These are phyloP conservation scores for Passiflora organensis DNA, from an alignment of 345 rosid genomes.

Conservation along the genomic window DNA sequence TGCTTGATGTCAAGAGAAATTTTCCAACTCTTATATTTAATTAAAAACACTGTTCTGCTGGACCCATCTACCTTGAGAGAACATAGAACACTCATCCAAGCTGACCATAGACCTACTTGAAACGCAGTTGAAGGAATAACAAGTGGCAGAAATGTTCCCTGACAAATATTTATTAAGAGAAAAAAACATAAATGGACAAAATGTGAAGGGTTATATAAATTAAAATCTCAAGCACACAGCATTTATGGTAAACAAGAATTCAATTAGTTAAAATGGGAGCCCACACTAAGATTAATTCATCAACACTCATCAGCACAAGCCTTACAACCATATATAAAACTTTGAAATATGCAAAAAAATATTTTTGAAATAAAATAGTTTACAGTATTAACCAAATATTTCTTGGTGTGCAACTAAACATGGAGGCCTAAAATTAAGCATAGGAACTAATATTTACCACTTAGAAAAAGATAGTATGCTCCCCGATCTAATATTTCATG, in stretches of 20 bases:
- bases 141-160: conserved; percentile 91
- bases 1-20: conserved; percentile 2
- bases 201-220: neutral
- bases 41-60: conserved; percentile 9
- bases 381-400: neutral
- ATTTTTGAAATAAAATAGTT: too few species aligned
- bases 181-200: conserved; percentile 5
- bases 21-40: conserved; percentile 8
- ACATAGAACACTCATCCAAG: conserved; percentile 79
- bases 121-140: conserved; percentile 78
- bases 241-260: conserved; percentile 2
- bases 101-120: conserved; percentile 83
- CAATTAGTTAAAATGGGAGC: neutral
- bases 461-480: neutral
- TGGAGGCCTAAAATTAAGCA: neutral
- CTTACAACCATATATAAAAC: too few species aligned
- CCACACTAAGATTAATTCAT: too few species aligned
- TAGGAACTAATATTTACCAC: neutral
- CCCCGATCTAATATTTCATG: neutral
- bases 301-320: too few species aligned
- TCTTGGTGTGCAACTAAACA: neutral
- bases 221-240: neutral
- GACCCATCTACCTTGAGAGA: conserved; percentile 62
- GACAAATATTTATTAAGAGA: conserved; percentile 18
- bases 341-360: too few species aligned